phyloP scores from a whole-genome alignment of 768 basidiomycete genomes.

The Lyophyllum atratum region DNA sequence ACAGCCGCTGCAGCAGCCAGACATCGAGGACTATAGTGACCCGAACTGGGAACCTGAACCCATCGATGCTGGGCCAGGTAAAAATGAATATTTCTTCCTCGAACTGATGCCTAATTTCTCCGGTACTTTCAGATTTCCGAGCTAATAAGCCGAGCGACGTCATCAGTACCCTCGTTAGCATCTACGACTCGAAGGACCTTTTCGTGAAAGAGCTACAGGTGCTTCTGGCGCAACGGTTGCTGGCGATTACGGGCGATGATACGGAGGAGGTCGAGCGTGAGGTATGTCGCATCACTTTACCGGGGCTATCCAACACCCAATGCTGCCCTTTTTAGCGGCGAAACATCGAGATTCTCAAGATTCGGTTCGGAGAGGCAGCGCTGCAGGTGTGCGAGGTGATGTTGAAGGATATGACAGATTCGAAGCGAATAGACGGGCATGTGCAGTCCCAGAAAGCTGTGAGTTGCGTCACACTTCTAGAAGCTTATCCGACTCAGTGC shows the following conservation, averaged over 20 bases:
- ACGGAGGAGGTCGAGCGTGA: slow-evolving; percentile 77
- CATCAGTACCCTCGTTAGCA: slow-evolving; percentile 94
- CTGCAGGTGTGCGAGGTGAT: slow-evolving; percentile 98
- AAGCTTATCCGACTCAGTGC: neutral
- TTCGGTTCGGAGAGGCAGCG: slow-evolving; percentile 92
- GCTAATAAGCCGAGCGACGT: slow-evolving; percentile 91
- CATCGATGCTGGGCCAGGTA: slow-evolving; percentile 93
- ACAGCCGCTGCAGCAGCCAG: slow-evolving; percentile 70
- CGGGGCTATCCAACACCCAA: neutral
- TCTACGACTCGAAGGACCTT: slow-evolving; percentile 95
- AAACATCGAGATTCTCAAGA: slow-evolving; percentile 92
- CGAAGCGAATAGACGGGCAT: slow-evolving; percentile 85
- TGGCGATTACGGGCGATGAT: slow-evolving; percentile 79
- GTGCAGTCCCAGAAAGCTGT: slow-evolving; percentile 77
- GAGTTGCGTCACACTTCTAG: slow-evolving; percentile 22
- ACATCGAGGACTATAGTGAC: slow-evolving; percentile 87
- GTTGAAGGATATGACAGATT: slow-evolving; percentile 96
- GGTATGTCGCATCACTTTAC: slow-evolving; percentile 29
- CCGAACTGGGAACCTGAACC: slow-evolving; percentile 97
- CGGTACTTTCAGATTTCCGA: slow-evolving; percentile 68
- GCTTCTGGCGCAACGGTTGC: slow-evolving; percentile 82
- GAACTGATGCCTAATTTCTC: neutral
- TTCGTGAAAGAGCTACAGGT: slow-evolving; percentile 96
- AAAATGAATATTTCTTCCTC: slow-evolving; percentile 14
- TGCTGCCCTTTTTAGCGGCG: slow-evolving; percentile 56